Evolutionary conservation across 2,329 filamentous ascomycete genomes (phyloP).

Genomic region (Pezicula neosporulosa): DNA sequence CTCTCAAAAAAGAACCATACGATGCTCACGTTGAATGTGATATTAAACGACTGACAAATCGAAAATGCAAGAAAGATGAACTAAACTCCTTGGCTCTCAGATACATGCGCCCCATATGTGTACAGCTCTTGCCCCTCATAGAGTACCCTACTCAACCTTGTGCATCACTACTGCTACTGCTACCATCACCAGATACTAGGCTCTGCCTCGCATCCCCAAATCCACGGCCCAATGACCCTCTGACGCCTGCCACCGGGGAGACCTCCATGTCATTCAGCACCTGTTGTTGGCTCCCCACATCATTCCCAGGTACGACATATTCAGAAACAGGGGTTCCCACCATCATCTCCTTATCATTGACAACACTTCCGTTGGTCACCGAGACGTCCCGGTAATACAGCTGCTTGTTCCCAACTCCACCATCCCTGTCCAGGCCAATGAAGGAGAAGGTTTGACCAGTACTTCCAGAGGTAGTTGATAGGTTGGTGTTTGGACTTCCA

Average conservation of each 20-base stretch:
- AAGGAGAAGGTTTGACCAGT: slow-evolving; percentile 56
- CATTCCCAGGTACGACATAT: slow-evolving; percentile 6
- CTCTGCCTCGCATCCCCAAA: slow-evolving; percentile 21
- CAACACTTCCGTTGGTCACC: slow-evolving; percentile 50
- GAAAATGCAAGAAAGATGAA: too few species aligned
- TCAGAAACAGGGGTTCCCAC: slow-evolving; percentile 19
- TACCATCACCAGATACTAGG: too few species aligned
- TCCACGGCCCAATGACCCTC: slow-evolving; percentile 32
- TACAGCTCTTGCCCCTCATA: too few species aligned
- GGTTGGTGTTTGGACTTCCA: slow-evolving; percentile 40
- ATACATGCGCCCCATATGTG: too few species aligned
- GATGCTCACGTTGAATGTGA: too few species aligned
- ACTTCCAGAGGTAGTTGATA: slow-evolving; percentile 48
- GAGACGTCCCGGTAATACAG: slow-evolving; percentile 56
- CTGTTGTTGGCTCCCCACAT: slow-evolving; percentile 5
- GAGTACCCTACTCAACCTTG: too few species aligned
- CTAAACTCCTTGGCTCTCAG: too few species aligned
- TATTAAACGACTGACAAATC: too few species aligned
- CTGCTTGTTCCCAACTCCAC: slow-evolving; percentile 20
- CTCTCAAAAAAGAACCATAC: too few species aligned
- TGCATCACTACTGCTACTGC: too few species aligned
- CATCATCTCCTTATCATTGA: slow-evolving; percentile 42
- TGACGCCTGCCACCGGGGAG: slow-evolving; percentile 21
- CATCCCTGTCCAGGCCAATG: slow-evolving; percentile 33
- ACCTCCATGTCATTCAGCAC: slow-evolving; percentile 1